phyloP scores from a whole-genome alignment of 2,329 filamentous ascomycete species.

The Graphiopsis chlorocephala region DNA sequence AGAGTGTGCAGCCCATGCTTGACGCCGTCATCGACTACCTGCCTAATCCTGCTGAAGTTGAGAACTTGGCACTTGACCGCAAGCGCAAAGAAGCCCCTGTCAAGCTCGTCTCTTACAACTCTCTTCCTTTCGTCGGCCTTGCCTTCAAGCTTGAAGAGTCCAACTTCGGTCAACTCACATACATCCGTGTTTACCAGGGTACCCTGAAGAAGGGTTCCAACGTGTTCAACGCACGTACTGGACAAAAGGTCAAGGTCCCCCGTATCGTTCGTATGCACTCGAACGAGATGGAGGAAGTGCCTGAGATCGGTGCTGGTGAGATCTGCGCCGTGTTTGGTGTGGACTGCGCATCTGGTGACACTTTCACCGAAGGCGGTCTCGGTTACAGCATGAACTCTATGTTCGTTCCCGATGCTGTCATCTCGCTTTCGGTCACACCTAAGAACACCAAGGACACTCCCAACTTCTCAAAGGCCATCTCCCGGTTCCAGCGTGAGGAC shows the following conservation, averaged over 20 bases:
- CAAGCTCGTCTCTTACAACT: conserved; percentile 88
- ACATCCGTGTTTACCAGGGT: conserved; percentile 97
- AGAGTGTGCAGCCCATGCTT: conserved; percentile 92
- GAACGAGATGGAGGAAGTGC: conserved; percentile 97
- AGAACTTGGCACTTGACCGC: conserved; percentile 85
- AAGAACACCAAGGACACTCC: conserved; percentile 88
- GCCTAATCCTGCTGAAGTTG: conserved; percentile 84
- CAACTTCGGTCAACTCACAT: conserved; percentile 96
- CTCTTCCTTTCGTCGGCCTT: conserved; percentile 87
- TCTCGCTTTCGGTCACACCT: conserved; percentile 94
- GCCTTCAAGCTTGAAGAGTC: conserved; percentile 99
- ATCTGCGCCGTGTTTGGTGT: conserved; percentile 98
- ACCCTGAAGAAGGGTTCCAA: conserved; percentile 82
- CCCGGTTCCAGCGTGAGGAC: conserved; percentile 96
- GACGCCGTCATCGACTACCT: conserved; percentile 96
- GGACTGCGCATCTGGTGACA: conserved; percentile 95
- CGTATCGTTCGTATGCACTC: conserved; percentile 99
- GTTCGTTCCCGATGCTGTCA: conserved; percentile 97
- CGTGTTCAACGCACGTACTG: conserved; percentile 88
- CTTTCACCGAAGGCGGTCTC: conserved; percentile 89
- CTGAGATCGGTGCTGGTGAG: conserved; percentile 89
- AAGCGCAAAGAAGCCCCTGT: conserved; percentile 74
- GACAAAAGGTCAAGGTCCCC: conserved; percentile 95
- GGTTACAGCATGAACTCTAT: conserved; percentile 97
- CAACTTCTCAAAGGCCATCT: conserved; percentile 98